Evolutionary conservation across 306 rosid genomes (phyloP).

Genomic region (Cucurbita maxima): DNA sequence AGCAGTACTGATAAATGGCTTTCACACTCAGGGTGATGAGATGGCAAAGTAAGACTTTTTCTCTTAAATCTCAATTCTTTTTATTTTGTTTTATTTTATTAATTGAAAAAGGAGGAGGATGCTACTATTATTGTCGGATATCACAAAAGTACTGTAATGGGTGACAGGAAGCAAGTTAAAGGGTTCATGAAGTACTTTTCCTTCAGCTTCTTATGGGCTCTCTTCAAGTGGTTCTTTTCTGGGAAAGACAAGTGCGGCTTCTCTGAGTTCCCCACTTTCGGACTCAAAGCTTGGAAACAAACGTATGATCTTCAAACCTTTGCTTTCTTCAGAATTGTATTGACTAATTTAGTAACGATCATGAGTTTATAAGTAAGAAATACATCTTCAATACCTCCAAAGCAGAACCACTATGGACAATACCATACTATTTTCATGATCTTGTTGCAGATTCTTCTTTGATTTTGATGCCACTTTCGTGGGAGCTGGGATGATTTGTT

Average conservation of each 20-base stretch:
- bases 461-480: conserved; percentile 64
- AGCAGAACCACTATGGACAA: too few relatives aligned
- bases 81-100: not conserved
- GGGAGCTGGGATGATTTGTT: conserved; percentile 97
- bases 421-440: too few relatives aligned
- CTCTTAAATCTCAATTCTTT: not conserved
- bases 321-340: too few relatives aligned
- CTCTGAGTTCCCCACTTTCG: conserved; percentile 78
- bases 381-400: too few relatives aligned
- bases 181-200: conserved; percentile 80
- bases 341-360: too few relatives aligned
- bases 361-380: too few relatives aligned
- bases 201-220: conserved; percentile 74
- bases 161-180: conserved; percentile 59
- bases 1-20: conserved; percentile 90
- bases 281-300: conserved; percentile 79
- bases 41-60: conserved; percentile 48
- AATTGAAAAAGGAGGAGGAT: not conserved
- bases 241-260: conserved; percentile 72
- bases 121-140: not conserved
- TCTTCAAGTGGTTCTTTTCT: conserved; percentile 83
- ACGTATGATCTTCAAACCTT: conserved; percentile 23
- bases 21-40: conserved; percentile 76
- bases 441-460: conserved; percentile 56
- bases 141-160: not conserved